phyloP scores from a whole-genome alignment of 1,284 basidiomycete genomes.

The Quambalaria eucalypti region DNA sequence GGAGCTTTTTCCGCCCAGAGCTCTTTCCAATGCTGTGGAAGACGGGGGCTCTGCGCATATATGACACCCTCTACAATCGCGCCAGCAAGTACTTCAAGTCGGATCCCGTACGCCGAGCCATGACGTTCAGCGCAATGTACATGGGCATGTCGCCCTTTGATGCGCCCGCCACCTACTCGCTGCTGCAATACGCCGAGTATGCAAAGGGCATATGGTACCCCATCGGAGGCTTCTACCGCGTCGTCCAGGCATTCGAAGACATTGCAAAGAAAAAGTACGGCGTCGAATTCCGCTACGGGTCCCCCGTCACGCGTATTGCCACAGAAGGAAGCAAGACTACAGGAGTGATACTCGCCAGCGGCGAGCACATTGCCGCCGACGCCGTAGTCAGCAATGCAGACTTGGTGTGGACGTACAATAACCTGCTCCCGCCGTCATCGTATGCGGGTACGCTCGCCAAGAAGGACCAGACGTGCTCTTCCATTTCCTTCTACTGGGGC shows the following conservation, averaged over 20 bases:
- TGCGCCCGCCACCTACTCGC: slow-evolving; percentile 53
- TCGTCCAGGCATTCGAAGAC: slow-evolving; percentile 50
- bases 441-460: slow-evolving; percentile 37
- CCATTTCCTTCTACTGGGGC: slow-evolving; percentile 55
- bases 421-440: slow-evolving; percentile 48
- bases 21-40: slow-evolving; percentile 48
- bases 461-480: slow-evolving; percentile 50
- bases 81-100: slow-evolving; percentile 51
- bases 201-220: slow-evolving; percentile 54
- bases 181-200: slow-evolving; percentile 55
- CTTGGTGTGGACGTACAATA: slow-evolving; percentile 50
- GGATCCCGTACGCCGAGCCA: slow-evolving; percentile 46
- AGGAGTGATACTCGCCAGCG: slow-evolving; percentile 50
- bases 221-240: slow-evolving; percentile 52
- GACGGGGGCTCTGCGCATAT: slow-evolving; percentile 31
- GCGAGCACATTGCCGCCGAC: slow-evolving; percentile 50
- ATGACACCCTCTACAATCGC: slow-evolving; percentile 43
- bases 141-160: slow-evolving; percentile 52
- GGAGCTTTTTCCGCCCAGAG: slow-evolving; percentile 49
- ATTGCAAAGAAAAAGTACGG: slow-evolving; percentile 49
- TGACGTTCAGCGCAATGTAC: slow-evolving; percentile 12
- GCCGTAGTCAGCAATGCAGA: slow-evolving; percentile 54
- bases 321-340: slow-evolving; percentile 9
- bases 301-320: slow-evolving; percentile 48
- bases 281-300: slow-evolving; percentile 49